phyloP scores from a whole-genome alignment of 1,284 basidiomycete genomes.

The Leccinum cinnamomeum region DNA sequence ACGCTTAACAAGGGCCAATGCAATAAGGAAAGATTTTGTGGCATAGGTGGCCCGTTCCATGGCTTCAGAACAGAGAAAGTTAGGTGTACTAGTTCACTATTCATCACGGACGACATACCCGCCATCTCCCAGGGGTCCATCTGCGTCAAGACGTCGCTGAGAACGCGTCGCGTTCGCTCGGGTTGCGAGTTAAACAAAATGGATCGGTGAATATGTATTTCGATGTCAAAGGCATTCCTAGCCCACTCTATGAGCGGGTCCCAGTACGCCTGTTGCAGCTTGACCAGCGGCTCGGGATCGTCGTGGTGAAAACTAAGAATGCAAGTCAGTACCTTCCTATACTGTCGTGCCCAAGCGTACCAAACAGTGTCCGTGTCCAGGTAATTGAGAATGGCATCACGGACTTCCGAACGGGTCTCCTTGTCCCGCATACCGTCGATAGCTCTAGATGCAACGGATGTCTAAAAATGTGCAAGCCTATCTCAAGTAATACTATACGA shows the following conservation, averaged over 20 bases:
- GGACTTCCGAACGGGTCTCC: constrained; percentile 61
- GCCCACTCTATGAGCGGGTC: constrained; percentile 85
- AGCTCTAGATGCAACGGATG: constrained; percentile 85
- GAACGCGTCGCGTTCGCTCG: constrained; percentile 59
- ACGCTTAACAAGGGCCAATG: constrained; percentile 79
- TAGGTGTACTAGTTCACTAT: not conserved
- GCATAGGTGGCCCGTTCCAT: constrained; percentile 91
- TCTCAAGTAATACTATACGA: constrained; percentile 1
- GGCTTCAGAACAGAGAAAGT: constrained; percentile 47
- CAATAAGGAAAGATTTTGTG: constrained; percentile 91
- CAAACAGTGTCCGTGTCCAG: constrained; percentile 96
- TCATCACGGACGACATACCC: constrained; percentile 50
- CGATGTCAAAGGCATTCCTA: constrained; percentile 60
- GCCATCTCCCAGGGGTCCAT: constrained; percentile 88
- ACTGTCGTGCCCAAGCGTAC: constrained; percentile 43
- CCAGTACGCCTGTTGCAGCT: constrained; percentile 88
- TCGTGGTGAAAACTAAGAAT: constrained; percentile 77
- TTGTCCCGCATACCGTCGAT: constrained; percentile 76
- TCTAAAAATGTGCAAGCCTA: constrained; percentile 41
- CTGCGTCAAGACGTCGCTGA: constrained; percentile 55
- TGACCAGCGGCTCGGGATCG: constrained; percentile 72
- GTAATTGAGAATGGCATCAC: constrained; percentile 78
- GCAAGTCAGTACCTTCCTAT: constrained; percentile 8
- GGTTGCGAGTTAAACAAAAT: constrained; percentile 71
- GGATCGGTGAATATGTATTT: constrained; percentile 68